Conservation (phyloP, 352 stramenopile species). For the Globisporangium megalacanthum region DNA sequence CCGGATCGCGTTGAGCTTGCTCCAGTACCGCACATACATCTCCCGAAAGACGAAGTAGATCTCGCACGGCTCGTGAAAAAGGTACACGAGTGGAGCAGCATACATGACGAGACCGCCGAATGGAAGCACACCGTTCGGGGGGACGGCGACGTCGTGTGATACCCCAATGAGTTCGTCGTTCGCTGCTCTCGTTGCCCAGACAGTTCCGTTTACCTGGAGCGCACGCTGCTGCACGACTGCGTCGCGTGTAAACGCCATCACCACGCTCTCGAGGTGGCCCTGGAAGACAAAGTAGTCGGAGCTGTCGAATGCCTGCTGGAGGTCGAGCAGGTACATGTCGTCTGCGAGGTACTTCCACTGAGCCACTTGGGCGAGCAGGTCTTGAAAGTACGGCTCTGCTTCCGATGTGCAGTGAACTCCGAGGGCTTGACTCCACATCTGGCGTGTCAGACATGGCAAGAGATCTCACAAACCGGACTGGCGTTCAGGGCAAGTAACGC, state of each 20-base stretch:
- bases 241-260: slow-evolving; percentile 75
- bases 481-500: background rate
- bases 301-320: slow-evolving; percentile 72
- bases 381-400: slow-evolving; percentile 38
- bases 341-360: slow-evolving; percentile 55
- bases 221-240: slow-evolving; percentile 34
- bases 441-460: background rate
- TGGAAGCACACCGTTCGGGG: slow-evolving; percentile 63
- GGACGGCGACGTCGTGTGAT: slow-evolving; percentile 19
- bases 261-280: slow-evolving; percentile 58
- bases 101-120: slow-evolving; percentile 76
- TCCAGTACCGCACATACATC: slow-evolving; percentile 78
- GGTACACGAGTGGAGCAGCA: slow-evolving; percentile 58
- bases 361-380: slow-evolving; percentile 30
- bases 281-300: slow-evolving; percentile 83
- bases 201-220: slow-evolving; percentile 43
- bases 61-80: slow-evolving; percentile 56
- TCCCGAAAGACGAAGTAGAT: slow-evolving; percentile 77
- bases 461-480: background rate
- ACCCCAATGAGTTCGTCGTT: background rate
- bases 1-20: slow-evolving; percentile 62
- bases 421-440: slow-evolving; percentile 61
- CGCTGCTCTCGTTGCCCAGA: slow-evolving; percentile 9
- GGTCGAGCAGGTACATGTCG: slow-evolving; percentile 76
- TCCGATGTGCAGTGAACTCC: slow-evolving; percentile 24